Conservation (phyloP, 495 filamentous ascomycete genomes). For the Penicillium crystallinum region DNA sequence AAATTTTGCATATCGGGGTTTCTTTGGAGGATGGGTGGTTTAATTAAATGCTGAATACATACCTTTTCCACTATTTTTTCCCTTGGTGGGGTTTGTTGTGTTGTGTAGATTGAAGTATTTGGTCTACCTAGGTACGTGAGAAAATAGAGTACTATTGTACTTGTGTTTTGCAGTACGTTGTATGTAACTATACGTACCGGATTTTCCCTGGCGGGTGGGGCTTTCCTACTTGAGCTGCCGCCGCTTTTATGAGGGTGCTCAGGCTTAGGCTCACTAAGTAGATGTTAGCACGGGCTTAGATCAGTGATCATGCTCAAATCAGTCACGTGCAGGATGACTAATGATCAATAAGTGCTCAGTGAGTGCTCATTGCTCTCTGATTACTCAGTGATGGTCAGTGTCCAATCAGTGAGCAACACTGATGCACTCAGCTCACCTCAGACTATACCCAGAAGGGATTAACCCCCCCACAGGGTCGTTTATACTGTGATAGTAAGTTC, state of each 20-base stretch:
- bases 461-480: neutral
- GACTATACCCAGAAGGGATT: neutral
- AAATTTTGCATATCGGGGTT: neutral
- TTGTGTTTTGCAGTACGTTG: too few relatives aligned
- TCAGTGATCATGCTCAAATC: neutral
- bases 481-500: neutral
- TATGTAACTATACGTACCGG: neutral
- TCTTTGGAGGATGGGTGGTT: neutral
- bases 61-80: neutral
- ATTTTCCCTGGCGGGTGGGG: neutral
- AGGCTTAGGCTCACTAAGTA: neutral
- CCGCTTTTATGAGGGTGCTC: neutral
- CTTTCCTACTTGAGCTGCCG: neutral
- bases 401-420: neutral
- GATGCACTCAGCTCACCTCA: neutral
- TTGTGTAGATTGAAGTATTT: too few relatives aligned
- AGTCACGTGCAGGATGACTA: neutral
- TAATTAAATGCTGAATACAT: slow-evolving; percentile 1
- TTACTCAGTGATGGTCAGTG: neutral
- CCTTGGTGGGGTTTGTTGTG: neutral
- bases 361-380: neutral
- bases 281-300: neutral
- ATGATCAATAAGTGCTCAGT: neutral
- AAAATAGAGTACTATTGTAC: too few relatives aligned
- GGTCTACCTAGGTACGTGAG: too few relatives aligned